These are phyloP conservation scores for Copromyces sp. DNA, from an alignment of 495 filamentous ascomycete species.

Conservation along the genomic window DNA sequence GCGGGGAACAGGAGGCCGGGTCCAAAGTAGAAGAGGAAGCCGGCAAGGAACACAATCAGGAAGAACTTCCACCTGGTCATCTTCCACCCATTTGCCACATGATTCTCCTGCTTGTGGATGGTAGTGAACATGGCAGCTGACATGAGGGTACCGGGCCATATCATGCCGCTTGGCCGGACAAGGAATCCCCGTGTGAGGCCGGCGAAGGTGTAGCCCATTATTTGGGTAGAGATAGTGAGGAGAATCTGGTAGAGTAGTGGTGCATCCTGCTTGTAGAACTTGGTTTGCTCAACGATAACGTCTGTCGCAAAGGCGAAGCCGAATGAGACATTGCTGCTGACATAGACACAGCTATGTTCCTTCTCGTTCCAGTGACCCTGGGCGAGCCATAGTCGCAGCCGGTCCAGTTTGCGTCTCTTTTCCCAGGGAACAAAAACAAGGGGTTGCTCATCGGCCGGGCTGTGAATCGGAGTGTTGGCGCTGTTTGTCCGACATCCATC, in stretches of 20 bases:
- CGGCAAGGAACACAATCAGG: constrained; percentile 52
- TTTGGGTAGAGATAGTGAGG: constrained; percentile 74
- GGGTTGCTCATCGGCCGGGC: constrained; percentile 2
- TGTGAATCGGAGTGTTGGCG: constrained; percentile 10
- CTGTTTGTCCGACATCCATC: constrained; percentile 34
- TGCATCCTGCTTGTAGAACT: constrained; percentile 75
- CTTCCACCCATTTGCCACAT: constrained; percentile 70
- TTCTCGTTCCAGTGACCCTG: constrained; percentile 81
- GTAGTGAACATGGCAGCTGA: constrained; percentile 81
- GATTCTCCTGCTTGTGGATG: constrained; percentile 74
- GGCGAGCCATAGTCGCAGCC: constrained; percentile 59
- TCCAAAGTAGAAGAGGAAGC: constrained; percentile 71
- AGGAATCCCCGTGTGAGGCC: constrained; percentile 67
- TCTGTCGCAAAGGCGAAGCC: constrained; percentile 80
- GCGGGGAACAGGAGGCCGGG: constrained; percentile 80
- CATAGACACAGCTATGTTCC: constrained; percentile 78
- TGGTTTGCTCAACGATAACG: constrained; percentile 77
- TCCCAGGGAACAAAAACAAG: constrained; percentile 8
- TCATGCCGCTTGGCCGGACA: constrained; percentile 80
- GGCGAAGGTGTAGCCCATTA: constrained; percentile 75
- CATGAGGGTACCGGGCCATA: constrained; percentile 84
- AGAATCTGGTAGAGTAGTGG: constrained; percentile 67
- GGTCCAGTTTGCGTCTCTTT: constrained; percentile 24
- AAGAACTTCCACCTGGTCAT: constrained; percentile 81
- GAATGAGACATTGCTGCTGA: constrained; percentile 85